Base-by-base conservation (phyloP, 1,139 yeast genomes). In the Saccharomyces hybrid region DNA sequence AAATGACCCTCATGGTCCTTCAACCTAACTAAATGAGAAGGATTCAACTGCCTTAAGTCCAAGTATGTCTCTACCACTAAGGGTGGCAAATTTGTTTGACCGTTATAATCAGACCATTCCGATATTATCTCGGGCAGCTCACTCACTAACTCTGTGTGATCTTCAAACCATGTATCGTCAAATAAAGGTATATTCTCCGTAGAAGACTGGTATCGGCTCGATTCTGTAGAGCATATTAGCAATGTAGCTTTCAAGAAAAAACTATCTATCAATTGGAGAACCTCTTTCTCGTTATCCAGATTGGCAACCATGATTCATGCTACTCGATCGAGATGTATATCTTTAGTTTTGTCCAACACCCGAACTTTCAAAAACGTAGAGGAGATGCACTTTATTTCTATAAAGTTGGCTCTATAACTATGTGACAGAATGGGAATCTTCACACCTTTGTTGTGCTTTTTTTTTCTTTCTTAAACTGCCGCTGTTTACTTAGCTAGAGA, bases 41-140 rank as follows among this genome's bases (percentile, higher is more conserved):
- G 71, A 8, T 80, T 73, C 54, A 91, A 68, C 26, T 76, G 78
- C 29, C 89, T 73, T 54, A 90, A 74, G 68, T 91, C 96, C 54
- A 93, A 75, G 61, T 78, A 87, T 0, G 95, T 85, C 67, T 93
- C 99, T 38, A 93, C 78, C 27, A 91, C 88, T 71, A 93, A 77
- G 1, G 96, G 96, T 2, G 95, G 90, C 24, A 84, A 69, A 2
- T 65, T 59, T 5, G 50, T 55, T n/a, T 52, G 51, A 4, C 68
- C 66, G 51, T 68, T 65, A 26, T 60, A 63, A 32, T 61, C 52
- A 7, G 61, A 57, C 73, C 73, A 70, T 26, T 60, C 49, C 19
- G 61, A 55, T 14, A 68, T 61, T 12, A 57, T 52, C 5, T 60
- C 58, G 8, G 67, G 63, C 27, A 61, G 49, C 12, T 54, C 57